Evolutionary conservation across 768 basidiomycete genomes (phyloP).

Genomic region (Tricholoma sp.): DNA sequence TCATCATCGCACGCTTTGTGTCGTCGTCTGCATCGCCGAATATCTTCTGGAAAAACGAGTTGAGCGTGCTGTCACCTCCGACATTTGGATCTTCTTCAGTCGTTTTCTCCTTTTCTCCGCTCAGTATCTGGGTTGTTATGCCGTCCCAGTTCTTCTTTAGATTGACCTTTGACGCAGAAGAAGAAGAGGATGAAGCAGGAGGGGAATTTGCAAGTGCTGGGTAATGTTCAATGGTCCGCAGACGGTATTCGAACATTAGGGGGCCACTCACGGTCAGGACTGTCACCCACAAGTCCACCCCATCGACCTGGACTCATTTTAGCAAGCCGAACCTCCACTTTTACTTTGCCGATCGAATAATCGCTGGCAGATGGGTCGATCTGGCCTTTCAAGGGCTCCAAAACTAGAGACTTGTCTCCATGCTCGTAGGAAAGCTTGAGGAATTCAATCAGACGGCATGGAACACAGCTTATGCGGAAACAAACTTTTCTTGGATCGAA

Average conservation of each 20-base stretch:
- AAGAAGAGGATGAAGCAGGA: slow-evolving; percentile 22
- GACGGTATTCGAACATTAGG: background rate
- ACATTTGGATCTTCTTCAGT: slow-evolving; percentile 82
- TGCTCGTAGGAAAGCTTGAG: slow-evolving; percentile 54
- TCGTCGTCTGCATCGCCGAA: slow-evolving; percentile 90
- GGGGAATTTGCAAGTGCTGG: slow-evolving; percentile 27
- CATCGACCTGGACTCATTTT: slow-evolving; percentile 71
- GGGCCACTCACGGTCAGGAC: slow-evolving; percentile 60
- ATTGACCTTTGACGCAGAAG: slow-evolving; percentile 26
- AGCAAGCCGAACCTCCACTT: slow-evolving; percentile 77
- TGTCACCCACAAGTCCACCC: slow-evolving; percentile 71
- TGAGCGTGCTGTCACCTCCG: slow-evolving; percentile 83
- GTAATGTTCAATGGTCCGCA: slow-evolving; percentile 1
- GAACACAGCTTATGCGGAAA: background rate
- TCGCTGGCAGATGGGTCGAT: slow-evolving; percentile 62
- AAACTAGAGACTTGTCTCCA: slow-evolving; percentile 62
- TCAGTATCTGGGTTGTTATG: slow-evolving; percentile 64
- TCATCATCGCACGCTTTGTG: slow-evolving; percentile 93
- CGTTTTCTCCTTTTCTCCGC: slow-evolving; percentile 62
- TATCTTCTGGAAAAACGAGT: slow-evolving; percentile 88
- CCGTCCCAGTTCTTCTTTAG: slow-evolving; percentile 86
- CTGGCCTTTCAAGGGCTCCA: slow-evolving; percentile 80
- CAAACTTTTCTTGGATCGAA: slow-evolving; percentile 64
- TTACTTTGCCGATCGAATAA: slow-evolving; percentile 76
- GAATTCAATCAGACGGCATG: background rate